Base-by-base conservation (phyloP, 1,139 yeast genomes). In the Yamadazyma triangularis region DNA sequence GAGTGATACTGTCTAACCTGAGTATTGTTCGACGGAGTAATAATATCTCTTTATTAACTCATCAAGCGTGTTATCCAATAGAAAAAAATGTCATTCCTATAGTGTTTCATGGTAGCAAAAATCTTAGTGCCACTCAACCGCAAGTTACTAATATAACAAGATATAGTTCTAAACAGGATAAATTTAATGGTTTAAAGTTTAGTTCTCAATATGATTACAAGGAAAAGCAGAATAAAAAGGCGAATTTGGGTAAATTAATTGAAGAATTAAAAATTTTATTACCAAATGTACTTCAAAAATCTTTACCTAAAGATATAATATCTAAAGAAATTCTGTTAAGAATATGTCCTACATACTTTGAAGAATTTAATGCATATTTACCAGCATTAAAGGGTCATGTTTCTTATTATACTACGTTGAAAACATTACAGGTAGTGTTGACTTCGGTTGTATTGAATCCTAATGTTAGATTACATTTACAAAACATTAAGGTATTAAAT, bases 371-470 rank as follows among this genome's bases (percentile, higher is more conserved):
- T 32, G 70, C 79, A 1, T 72, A 70, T 39, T 50, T 80, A 15
- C 91, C 94, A 4, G 58, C 64, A 10, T 60, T 84, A 20, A 70
- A 69, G 33, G 94, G 95, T 3, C 64, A 62, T 20, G 65, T 66
- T 4, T 66, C 82, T 7, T 81, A 79, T 51, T 65, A 64, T 31
- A 64, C 83, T 3, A 57, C 77, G 2, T 51, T 69, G 29, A 74
- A 73, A 43, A 68, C 84, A 1, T 49, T 79, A 3, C 79, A 77
- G 44, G 44, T 79, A 27, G 53, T 77, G 8, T 42, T 79, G 29
- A 71, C 76, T 3, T 74, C 75, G 24, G 60, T 80, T 31, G 65
- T 79, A 13, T 48, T 80, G 19, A 69, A 70, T 35, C 76, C 78
- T 2, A 57, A 51, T 31, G 69, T 68, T 15, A 58, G 64, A 40